Conservation (phyloP, 495 filamentous ascomycete genomes). For the Penicillium subrubescens region DNA sequence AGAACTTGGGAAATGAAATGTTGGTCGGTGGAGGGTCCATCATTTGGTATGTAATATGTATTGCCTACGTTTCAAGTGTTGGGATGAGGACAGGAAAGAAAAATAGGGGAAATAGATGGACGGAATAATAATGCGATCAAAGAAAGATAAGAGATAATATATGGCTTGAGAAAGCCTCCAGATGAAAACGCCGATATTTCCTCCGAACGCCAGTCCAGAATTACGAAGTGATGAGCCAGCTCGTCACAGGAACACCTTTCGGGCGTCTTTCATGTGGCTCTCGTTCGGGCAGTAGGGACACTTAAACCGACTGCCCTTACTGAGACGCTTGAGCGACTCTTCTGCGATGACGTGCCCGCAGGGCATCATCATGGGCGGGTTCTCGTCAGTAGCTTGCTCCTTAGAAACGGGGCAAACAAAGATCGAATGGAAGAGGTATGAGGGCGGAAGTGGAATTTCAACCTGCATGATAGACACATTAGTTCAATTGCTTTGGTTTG, state of each 20-base stretch:
- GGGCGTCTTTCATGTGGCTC: conserved; percentile 72
- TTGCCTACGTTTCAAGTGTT: not conserved
- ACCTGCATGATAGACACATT: conserved; percentile 50
- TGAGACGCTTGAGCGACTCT: conserved; percentile 75
- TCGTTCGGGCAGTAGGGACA: conserved; percentile 96
- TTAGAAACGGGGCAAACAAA: conserved; percentile 98
- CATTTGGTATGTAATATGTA: not conserved
- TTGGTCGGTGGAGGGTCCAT: not conserved
- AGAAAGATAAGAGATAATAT: not conserved
- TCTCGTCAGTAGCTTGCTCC: conserved; percentile 89
- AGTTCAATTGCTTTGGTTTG: not conserved
- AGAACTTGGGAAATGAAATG: conserved; percentile 14
- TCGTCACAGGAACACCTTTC: conserved; percentile 63
- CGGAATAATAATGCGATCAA: not conserved
- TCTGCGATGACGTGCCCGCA: conserved; percentile 93
- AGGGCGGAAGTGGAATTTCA: conserved; percentile 83
- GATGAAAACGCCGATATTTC: conserved; percentile 3
- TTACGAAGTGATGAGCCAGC: not conserved
- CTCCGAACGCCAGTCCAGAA: conserved; percentile 5
- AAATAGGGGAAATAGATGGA: not conserved
- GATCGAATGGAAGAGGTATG: conserved; percentile 91
- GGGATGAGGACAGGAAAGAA: not conserved
- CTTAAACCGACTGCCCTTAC: conserved; percentile 82
- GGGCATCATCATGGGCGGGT: conserved; percentile 97
- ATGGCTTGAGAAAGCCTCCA: not conserved